Evolutionary conservation across 148 eudicot species (phyloP).

Genomic region (Vaccinium darrowii): DNA sequence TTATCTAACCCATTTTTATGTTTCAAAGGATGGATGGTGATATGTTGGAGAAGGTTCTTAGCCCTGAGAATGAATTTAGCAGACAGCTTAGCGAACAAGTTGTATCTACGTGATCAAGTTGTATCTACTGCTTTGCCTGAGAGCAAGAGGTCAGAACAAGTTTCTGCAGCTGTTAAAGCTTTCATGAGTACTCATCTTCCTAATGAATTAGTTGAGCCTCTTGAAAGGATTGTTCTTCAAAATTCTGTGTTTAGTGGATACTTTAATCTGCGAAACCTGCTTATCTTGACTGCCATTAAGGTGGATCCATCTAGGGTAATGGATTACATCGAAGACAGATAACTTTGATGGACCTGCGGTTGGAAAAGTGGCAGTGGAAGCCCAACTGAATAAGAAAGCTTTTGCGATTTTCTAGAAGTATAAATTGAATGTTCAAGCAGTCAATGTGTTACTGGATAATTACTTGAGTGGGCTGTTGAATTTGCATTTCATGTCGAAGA

Average conservation of each 20-base stretch:
- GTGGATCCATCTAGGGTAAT: conserved; percentile 95
- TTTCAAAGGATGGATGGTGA: conserved; percentile 85
- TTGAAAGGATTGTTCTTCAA: conserved; percentile 95
- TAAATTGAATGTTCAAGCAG: conserved; percentile 93
- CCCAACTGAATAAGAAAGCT: conserved; percentile 85
- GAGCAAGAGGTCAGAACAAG: conserved; percentile 99
- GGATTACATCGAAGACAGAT: conserved; percentile 92
- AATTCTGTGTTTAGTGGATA: conserved; percentile 98
- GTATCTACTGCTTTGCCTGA: conserved; percentile 99
- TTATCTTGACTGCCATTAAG: conserved; percentile 92
- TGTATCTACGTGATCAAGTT: conserved; percentile 91
- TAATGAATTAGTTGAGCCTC: conserved; percentile 92
- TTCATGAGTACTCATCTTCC: conserved; percentile 99
- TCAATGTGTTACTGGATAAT: conserved; percentile 74
- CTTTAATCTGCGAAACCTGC: conserved; percentile 88
- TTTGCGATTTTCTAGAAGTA: conserved; percentile 96
- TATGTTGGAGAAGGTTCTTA: conserved; percentile 87
- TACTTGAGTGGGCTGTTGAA: conserved; percentile 89
- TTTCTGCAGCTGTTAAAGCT: conserved; percentile 99
- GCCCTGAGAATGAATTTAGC: conserved; percentile 87
- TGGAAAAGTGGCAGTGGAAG: conserved; percentile 98
- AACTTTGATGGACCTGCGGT: conserved; percentile 98
- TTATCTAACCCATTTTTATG: background rate
- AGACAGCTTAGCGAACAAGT: conserved; percentile 97
- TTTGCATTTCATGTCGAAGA: conserved; percentile 98